phyloP scores from a whole-genome alignment of 2,329 filamentous ascomycete species.

The Penicillium sp. region DNA sequence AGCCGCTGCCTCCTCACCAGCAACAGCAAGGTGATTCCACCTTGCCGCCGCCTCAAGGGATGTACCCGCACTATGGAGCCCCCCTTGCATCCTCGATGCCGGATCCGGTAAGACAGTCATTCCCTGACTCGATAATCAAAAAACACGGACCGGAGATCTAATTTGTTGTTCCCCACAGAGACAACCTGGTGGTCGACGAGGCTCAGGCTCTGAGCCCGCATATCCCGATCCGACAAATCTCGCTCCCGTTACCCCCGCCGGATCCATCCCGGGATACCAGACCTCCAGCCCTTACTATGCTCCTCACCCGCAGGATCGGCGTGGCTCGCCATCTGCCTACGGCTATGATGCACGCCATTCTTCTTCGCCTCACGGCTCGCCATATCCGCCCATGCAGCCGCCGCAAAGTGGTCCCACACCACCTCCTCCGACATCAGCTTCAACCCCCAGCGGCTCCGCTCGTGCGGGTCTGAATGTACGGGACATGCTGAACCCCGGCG shows the following conservation, averaged over 20 bases:
- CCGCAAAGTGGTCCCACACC: constrained; percentile 36
- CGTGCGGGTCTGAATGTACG: constrained; percentile 49
- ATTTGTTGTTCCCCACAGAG: constrained; percentile 28
- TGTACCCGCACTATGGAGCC: constrained; percentile 41
- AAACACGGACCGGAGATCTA: background rate
- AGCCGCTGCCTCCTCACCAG: constrained; percentile 47
- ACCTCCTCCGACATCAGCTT: constrained; percentile 32
- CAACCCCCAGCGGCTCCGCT: constrained; percentile 32
- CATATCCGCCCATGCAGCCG: constrained; percentile 39
- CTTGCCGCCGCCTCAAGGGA: constrained; percentile 41
- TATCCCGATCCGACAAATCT: constrained; percentile 50
- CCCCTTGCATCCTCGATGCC: constrained; percentile 40
- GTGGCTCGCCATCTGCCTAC: constrained; percentile 46
- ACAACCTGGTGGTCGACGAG: constrained; percentile 42
- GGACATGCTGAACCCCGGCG: constrained; percentile 48
- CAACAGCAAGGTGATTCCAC: constrained; percentile 39
- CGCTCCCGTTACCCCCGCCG: constrained; percentile 48
- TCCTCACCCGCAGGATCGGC: constrained; percentile 39
- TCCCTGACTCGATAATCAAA: constrained; percentile 17
- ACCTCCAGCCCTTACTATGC: constrained; percentile 42
- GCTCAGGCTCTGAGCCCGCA: constrained; percentile 45
- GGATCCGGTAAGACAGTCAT: constrained; percentile 47
- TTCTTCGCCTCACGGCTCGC: constrained; percentile 45
- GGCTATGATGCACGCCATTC: constrained; percentile 44
- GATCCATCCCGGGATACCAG: constrained; percentile 44